These are phyloP conservation scores for Fusarium annulatum DNA, from an alignment of 2,329 filamentous ascomycete species.

Conservation along the genomic window DNA sequence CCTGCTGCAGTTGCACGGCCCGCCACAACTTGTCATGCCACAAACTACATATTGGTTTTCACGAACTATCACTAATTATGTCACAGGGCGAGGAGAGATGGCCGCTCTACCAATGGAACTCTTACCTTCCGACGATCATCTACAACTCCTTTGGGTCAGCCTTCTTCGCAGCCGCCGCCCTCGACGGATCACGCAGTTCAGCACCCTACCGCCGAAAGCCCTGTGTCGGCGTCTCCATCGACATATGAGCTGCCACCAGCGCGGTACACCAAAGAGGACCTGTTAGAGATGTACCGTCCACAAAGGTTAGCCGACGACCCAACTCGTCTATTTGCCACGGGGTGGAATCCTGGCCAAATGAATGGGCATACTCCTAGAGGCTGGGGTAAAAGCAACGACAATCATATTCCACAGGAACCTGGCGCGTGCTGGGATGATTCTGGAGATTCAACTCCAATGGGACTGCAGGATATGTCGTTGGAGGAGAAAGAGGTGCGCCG, in stretches of 20 bases:
- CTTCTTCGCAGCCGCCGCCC: conserved; percentile 51
- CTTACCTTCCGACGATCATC: conserved; percentile 73
- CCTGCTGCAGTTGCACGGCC: conserved; percentile 9
- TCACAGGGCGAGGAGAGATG: conserved; percentile 68
- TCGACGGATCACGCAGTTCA: conserved; percentile 55
- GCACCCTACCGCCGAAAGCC: conserved; percentile 52
- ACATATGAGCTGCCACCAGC: conserved; percentile 55
- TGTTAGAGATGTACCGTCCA: conserved; percentile 77
- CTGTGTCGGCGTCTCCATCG: conserved; percentile 43
- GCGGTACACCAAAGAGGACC: conserved; percentile 82
- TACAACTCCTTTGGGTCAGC: conserved; percentile 63
- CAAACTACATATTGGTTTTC: not conserved
- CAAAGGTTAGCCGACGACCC: conserved; percentile 64
- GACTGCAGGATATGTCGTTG: conserved; percentile 74
- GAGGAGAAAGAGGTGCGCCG: conserved; percentile 70
- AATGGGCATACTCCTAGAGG: conserved; percentile 72
- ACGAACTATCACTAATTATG: conserved; percentile 24
- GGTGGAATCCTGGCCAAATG: conserved; percentile 81
- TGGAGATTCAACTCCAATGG: conserved; percentile 77
- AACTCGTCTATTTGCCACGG: conserved; percentile 75
- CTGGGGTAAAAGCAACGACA: conserved; percentile 84
- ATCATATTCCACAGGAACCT: conserved; percentile 80
- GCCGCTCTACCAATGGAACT: conserved; percentile 69
- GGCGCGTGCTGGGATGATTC: conserved; percentile 89
- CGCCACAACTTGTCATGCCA: conserved; percentile 9